Conservation (phyloP, 768 basidiomycete genomes). For the Calvatia gigantea region DNA sequence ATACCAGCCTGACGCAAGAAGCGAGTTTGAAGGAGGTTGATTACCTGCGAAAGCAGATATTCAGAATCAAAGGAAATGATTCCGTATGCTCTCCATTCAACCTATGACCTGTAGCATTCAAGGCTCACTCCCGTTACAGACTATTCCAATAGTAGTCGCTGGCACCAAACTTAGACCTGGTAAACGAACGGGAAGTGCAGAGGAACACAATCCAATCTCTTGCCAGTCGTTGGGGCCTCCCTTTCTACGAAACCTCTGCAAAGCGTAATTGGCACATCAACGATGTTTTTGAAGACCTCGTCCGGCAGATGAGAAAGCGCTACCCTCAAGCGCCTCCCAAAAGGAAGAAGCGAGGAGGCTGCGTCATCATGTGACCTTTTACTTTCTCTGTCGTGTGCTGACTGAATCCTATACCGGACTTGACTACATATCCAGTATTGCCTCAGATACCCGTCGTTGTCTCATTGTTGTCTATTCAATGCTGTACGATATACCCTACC, state of each 20-base stretch:
- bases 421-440: constrained; percentile 1
- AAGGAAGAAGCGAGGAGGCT: constrained; percentile 28
- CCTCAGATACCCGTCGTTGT: constrained; percentile 3
- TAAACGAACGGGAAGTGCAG: constrained; percentile 76
- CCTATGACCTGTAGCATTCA: neutral
- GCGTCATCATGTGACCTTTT: constrained; percentile 38
- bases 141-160: constrained; percentile 78
- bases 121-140: constrained; percentile 27
- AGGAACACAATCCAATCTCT: constrained; percentile 60
- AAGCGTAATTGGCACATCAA: constrained; percentile 79
- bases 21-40: constrained; percentile 78
- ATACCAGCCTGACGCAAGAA: constrained; percentile 71
- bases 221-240: constrained; percentile 64
- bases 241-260: constrained; percentile 85
- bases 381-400: neutral
- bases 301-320: constrained; percentile 67
- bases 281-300: constrained; percentile 75
- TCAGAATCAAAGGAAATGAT: constrained; percentile 72
- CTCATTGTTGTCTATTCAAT: neutral
- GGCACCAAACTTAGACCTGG: constrained; percentile 84
- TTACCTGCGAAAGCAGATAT: constrained; percentile 76
- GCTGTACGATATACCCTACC: neutral
- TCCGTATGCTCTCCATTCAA: constrained; percentile 35
- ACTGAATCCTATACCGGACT: neutral
- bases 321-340: constrained; percentile 50